A percentile compares a stretch with the other conserved stretches of the same genome.
phyloP scores from a whole-genome alignment of 371 early-diverging fungal species.

The Syncephalastrum sp. region DNA sequence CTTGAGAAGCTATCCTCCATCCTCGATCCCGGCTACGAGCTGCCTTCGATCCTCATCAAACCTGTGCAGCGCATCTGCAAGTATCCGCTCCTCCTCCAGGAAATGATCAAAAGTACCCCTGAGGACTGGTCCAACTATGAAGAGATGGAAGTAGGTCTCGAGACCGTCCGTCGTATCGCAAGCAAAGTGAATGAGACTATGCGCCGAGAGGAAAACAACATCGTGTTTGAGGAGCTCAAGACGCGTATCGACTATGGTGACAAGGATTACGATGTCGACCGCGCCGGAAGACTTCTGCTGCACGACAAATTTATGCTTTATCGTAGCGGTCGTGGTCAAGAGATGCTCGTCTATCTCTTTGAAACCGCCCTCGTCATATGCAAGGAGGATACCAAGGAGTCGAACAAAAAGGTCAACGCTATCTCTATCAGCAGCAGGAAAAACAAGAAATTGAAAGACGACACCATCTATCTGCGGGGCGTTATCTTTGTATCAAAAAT shows the following conservation, averaged over 20 bases:
- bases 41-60: slow-evolving; percentile 92
- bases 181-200: slow-evolving; percentile 89
- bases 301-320: slow-evolving; percentile 82
- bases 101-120: slow-evolving; percentile 78
- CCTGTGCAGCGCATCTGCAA: slow-evolving; percentile 97
- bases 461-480: slow-evolving; percentile 54
- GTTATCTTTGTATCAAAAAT: slow-evolving; percentile 78
- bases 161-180: slow-evolving; percentile 82
- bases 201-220: slow-evolving; percentile 81
- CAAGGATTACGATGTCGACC: slow-evolving; percentile 20
- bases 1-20: slow-evolving; percentile 59
- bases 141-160: slow-evolving; percentile 79
- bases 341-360: slow-evolving; percentile 84
- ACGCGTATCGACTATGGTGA: slow-evolving; percentile 54
- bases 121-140: slow-evolving; percentile 63
- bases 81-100: slow-evolving; percentile 88
- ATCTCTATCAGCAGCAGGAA: slow-evolving; percentile 23
- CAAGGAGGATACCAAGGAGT: slow-evolving; percentile 56
- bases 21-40: slow-evolving; percentile 80
- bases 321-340: slow-evolving; percentile 73
- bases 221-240: slow-evolving; percentile 72
- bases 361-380: slow-evolving; percentile 87
- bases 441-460: slow-evolving; percentile 23
- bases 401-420: slow-evolving; percentile 40
- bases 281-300: slow-evolving; percentile 82